These are phyloP conservation scores for Canariomyces notabilis DNA, from an alignment of 2,329 filamentous ascomycete species.

Conservation along the genomic window DNA sequence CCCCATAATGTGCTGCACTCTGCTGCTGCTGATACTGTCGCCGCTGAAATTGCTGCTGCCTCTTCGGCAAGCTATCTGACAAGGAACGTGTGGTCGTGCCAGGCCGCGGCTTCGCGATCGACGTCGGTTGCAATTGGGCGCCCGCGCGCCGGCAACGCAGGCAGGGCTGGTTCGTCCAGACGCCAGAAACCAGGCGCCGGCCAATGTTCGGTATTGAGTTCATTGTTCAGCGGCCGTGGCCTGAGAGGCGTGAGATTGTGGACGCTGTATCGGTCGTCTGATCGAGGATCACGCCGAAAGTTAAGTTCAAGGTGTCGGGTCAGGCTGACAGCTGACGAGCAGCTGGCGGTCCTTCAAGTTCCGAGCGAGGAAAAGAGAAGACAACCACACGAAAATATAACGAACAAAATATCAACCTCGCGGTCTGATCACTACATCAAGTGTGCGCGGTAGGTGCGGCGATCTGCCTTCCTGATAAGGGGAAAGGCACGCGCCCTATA, in stretches of 20 bases:
- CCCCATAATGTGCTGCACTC: conserved; percentile 9
- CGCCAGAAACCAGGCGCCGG: conserved; percentile 14
- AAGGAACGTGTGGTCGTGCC: conserved; percentile 11
- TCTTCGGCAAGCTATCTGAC: conserved; percentile 16
- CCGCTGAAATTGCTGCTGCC: conserved; percentile 27
- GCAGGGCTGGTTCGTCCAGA: conserved; percentile 16
- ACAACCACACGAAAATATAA: too few relatives aligned
- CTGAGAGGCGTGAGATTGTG: neutral
- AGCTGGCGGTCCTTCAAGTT: neutral
- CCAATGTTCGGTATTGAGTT: conserved; percentile 21
- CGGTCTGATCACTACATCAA: too few relatives aligned
- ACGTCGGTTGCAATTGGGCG: conserved; percentile 10
- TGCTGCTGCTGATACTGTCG: conserved; percentile 28
- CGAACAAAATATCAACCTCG: too few relatives aligned
- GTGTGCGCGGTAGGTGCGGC: too few relatives aligned
- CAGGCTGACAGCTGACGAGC: neutral
- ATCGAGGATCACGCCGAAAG: neutral
- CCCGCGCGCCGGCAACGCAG: conserved; percentile 15
- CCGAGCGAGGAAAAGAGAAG: too few relatives aligned
- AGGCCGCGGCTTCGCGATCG: neutral
- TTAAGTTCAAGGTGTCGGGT: neutral
- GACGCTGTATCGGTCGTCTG: conserved; percentile 1
- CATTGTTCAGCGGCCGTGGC: conserved; percentile 11
- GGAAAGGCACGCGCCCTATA: too few relatives aligned
- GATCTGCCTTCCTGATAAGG: too few relatives aligned